phyloP scores from a whole-genome alignment of 2,329 filamentous ascomycete species.

The Penicillium brasilianum region DNA sequence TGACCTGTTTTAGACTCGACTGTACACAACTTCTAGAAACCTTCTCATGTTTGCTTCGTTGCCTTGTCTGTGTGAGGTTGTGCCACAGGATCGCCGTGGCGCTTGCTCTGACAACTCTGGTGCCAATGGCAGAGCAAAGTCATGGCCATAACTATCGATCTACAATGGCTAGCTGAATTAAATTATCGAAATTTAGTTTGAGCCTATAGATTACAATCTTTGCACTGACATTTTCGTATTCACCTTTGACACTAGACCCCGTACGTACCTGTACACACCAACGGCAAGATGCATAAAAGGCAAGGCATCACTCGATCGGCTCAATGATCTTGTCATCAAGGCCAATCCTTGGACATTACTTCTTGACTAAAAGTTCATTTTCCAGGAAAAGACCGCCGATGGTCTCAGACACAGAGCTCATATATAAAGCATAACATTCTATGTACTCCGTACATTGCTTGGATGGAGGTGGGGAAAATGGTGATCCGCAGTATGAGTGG shows the following conservation, averaged over 20 bases:
- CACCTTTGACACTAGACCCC: not conserved
- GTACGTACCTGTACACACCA: not conserved
- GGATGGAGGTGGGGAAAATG: not conserved
- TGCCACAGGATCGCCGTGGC: not conserved
- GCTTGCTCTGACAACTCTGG: not conserved
- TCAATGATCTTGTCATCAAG: not conserved
- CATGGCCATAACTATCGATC: not conserved
- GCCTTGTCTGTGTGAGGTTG: not conserved
- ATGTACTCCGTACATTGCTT: conserved; percentile 10
- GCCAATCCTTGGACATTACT: not conserved
- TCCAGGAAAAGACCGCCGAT: conserved; percentile 4
- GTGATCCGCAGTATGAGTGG: not conserved
- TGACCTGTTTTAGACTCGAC: not conserved
- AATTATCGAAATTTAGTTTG: not conserved
- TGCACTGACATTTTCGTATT: not conserved
- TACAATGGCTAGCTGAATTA: not conserved
- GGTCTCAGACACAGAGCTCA: not conserved
- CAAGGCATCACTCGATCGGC: not conserved
- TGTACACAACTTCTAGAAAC: conserved; percentile 1
- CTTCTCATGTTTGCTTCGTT: conserved; percentile 2
- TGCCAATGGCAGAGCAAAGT: not conserved
- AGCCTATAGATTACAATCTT: not conserved
- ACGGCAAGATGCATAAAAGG: not conserved
- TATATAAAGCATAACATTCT: not conserved
- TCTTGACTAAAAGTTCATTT: not conserved